Conservation (phyloP, 192 early-diverging fungal genomes). For the Phlyctochytrium arcticum region DNA sequence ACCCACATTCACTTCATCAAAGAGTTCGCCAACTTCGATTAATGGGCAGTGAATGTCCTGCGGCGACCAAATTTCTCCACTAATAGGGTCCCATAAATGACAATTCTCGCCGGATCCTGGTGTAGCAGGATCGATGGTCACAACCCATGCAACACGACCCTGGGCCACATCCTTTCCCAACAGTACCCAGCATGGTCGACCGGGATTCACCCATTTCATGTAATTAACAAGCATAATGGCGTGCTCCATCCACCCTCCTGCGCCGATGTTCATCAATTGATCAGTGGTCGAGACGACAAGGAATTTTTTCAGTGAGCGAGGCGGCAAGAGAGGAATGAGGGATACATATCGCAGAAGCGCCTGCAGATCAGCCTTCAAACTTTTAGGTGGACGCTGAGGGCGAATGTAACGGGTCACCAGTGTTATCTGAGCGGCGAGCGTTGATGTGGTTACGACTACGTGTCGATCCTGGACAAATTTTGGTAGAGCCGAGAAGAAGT, state of each 20-base stretch:
- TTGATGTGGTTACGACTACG: slow-evolving; percentile 8
- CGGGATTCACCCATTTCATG: slow-evolving; percentile 11
- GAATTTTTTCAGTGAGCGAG: slow-evolving; percentile 28
- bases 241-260: slow-evolving; percentile 48
- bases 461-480: not conserved
- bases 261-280: slow-evolving; percentile 46
- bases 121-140: not conserved
- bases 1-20: slow-evolving; percentile 49
- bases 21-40: slow-evolving; percentile 40
- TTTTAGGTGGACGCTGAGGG: slow-evolving; percentile 37
- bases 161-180: slow-evolving; percentile 44
- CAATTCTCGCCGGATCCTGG: not conserved
- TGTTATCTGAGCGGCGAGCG: slow-evolving; percentile 39
- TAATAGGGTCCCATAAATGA: slow-evolving; percentile 43
- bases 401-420: slow-evolving; percentile 46
- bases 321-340: slow-evolving; percentile 43
- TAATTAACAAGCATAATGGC: slow-evolving; percentile 54
- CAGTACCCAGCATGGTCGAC: slow-evolving; percentile 37
- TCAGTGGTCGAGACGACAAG: slow-evolving; percentile 42
- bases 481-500: slow-evolving; percentile 22
- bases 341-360: slow-evolving; percentile 45
- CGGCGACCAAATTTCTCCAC: slow-evolving; percentile 27
- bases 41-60: slow-evolving; percentile 39
- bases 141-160: slow-evolving; percentile 43
- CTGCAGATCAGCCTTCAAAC: slow-evolving; percentile 9